A percentile compares a stretch with the other conserved stretches of the same genome.
phyloP scores from a whole-genome alignment of 2,329 filamentous ascomycete species.

The Dichotomopilus funicola region DNA sequence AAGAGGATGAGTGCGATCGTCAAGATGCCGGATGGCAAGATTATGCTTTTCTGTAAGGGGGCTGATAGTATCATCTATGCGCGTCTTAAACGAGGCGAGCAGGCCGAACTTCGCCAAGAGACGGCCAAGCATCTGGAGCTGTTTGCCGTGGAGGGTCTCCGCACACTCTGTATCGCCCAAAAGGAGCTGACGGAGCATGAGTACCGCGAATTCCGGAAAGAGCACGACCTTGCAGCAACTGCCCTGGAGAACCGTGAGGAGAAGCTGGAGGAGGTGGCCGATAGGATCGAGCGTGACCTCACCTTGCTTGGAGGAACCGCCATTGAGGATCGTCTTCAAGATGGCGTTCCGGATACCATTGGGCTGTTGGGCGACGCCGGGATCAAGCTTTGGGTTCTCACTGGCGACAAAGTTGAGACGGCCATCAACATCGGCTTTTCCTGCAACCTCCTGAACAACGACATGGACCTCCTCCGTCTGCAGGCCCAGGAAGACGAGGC shows the following conservation, averaged over 20 bases:
- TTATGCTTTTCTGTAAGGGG: slow-evolving; percentile 92
- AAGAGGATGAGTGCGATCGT: slow-evolving; percentile 98
- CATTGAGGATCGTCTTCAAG: slow-evolving; percentile 94
- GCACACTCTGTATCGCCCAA: slow-evolving; percentile 90
- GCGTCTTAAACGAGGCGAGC: slow-evolving; percentile 75
- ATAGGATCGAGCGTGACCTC: slow-evolving; percentile 84
- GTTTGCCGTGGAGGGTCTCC: slow-evolving; percentile 90
- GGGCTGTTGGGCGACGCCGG: slow-evolving; percentile 83
- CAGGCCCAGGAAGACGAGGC: slow-evolving; percentile 71
- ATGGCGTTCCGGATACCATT: slow-evolving; percentile 94
- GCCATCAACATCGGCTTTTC: slow-evolving; percentile 99
- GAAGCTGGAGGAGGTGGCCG: slow-evolving; percentile 83
- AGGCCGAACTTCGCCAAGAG: slow-evolving; percentile 70
- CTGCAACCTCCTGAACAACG: slow-evolving; percentile 93
- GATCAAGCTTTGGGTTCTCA: slow-evolving; percentile 98
- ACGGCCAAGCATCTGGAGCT: slow-evolving; percentile 95
- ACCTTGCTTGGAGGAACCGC: slow-evolving; percentile 87
- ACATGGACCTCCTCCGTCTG: slow-evolving; percentile 92
- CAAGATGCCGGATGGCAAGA: slow-evolving; percentile 83
- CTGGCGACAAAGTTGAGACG: slow-evolving; percentile 97
- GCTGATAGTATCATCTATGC: slow-evolving; percentile 97
- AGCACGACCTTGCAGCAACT: slow-evolving; percentile 81
- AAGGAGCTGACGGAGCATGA: slow-evolving; percentile 73
- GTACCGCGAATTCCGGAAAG: slow-evolving; percentile 76
- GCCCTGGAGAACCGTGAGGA: slow-evolving; percentile 83